Percentiles rank a stretch among this genome's conserved stretches.
Evolutionary conservation across 2,329 filamentous ascomycete species (phyloP).

Genomic region (Fusarium tanahbumbuense): DNA sequence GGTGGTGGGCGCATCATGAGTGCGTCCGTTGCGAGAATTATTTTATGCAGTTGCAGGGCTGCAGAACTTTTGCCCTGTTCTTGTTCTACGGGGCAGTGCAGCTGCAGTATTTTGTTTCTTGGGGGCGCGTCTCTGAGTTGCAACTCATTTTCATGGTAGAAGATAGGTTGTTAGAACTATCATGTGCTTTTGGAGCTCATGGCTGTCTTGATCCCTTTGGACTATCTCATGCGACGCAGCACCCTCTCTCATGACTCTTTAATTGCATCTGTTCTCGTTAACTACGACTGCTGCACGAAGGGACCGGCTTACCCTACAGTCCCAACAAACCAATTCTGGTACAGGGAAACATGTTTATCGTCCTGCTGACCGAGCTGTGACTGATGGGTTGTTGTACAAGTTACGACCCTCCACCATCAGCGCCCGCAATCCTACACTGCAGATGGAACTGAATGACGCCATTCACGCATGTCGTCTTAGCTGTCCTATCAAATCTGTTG

Average conservation of each 20-base stretch:
- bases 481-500: slow-evolving; percentile 15
- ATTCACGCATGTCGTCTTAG: slow-evolving; percentile 18
- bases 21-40: slow-evolving; percentile 32
- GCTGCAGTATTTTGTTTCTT: slow-evolving; percentile 19
- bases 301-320: slow-evolving; percentile 34
- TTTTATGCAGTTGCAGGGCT: slow-evolving; percentile 21
- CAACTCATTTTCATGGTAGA: slow-evolving; percentile 15
- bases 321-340: background rate
- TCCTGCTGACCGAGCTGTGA: slow-evolving; percentile 27
- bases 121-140: slow-evolving; percentile 24
- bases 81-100: slow-evolving; percentile 18
- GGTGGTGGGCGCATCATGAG: slow-evolving; percentile 29
- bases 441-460: slow-evolving; percentile 32
- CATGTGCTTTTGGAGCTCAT: background rate
- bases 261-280: slow-evolving; percentile 39
- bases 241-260: slow-evolving; percentile 37
- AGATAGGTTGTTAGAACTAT: slow-evolving; percentile 1
- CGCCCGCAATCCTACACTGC: slow-evolving; percentile 13
- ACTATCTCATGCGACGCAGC: slow-evolving; percentile 10
- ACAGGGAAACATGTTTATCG: background rate
- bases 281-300: slow-evolving; percentile 13
- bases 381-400: slow-evolving; percentile 24
- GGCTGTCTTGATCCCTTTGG: slow-evolving; percentile 4
- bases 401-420: slow-evolving; percentile 6
- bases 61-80: slow-evolving; percentile 15